Evolutionary conservation across 2,329 filamentous ascomycete genomes (phyloP), one percentile per base, ranked within the genome.

Genomic region (Herpotrichia juniperi): DNA sequence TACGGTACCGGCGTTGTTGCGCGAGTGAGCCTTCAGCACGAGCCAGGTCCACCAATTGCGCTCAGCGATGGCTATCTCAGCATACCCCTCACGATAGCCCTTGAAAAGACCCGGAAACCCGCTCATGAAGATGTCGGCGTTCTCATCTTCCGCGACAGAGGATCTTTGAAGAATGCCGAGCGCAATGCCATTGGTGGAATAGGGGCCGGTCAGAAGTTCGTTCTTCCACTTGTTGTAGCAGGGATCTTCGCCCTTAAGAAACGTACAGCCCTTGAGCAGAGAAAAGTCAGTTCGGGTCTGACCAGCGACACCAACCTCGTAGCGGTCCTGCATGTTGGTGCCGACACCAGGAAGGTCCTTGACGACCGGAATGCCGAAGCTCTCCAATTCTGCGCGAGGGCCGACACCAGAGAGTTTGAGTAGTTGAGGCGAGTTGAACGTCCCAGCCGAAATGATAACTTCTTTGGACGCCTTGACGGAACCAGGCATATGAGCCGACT

Each of bases 321-420:
- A 64, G 42, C 64, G 64, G 24, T 66, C 63, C 43, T 64, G 60
- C 14, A 66, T 49, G 24, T 63, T 65, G 8, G 47, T 45, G 12
- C 62, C 63, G 3, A 62, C 62, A 6, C 58, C 62, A 10, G 60
- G 62, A 1, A 83, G 80, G 56, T 87, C 76, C 2, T 78, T 73
- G 14, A 85, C 56, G 0, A 82, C 70, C 2, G 76, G 59, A 55
- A 88, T 87, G 11, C 75, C 71, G 62, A 82, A 78, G 42, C 75
- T 74, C 9, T 77, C 53, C 6, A 89, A 79, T 53, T 84, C 78
- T 0, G 71, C 61, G 9, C 69, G 63, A 0, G 83, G 83, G 0
- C 86, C 85, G 32, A 88, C 78, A 10, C 86, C 86, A 50, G 78
- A 83, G 1, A 87, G 79, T 71, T 85, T 82, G 4, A 88, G 79